Base-by-base conservation (phyloP, 2,329 filamentous ascomycete genomes). In the Alternaria solani region DNA sequence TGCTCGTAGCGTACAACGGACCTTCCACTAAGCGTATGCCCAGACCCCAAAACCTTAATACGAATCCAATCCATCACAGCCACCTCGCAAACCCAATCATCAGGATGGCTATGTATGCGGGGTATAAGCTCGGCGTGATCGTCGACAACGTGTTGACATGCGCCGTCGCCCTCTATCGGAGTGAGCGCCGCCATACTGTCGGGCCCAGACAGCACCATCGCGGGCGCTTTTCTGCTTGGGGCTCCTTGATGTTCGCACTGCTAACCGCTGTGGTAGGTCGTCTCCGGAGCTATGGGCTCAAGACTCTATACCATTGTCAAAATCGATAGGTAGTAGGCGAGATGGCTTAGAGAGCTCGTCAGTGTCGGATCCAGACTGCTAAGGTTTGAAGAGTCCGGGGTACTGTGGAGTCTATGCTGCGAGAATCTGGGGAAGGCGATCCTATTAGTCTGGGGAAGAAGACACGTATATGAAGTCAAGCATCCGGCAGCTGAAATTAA, bases 401-500 rank as follows among this genome's bases (percentile, higher is more conserved):
- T 58, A 65, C 32, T 38, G 61, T 56, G 63, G 52, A 65, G 58
- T 39, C 42, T 55, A 58, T 6, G 58, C 28, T 20, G 34, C 36
- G 47, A 32, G 25, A 56, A 57, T 63, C 57, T 61, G 61, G 63
- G 63, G 61, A 63, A 63, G 36, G 47, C 43, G 61, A 61, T 51
- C 20, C 28, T 46, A 26, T 42, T n/a, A 54, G 34, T 46, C 57
- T 46, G 47, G 39, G 43, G 47, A 44, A 25, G 30, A 36, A 32
- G 14, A 20, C 18, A 16, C 7, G 47, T 63, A 65, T 65, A 65
- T 64, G 61, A 62, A 36, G 16, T 26, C 51, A 32, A 28, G 5
- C 34, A 14, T 53, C 23, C 47, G 23, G 32, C 47, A 47, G 42
- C 34, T 44, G 7, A 4, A 23, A 32, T 2, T 36, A 39, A 18